Evolutionary conservation across 2,329 filamentous ascomycete genomes (phyloP).

Genomic region (Arthrobotrys iridis): DNA sequence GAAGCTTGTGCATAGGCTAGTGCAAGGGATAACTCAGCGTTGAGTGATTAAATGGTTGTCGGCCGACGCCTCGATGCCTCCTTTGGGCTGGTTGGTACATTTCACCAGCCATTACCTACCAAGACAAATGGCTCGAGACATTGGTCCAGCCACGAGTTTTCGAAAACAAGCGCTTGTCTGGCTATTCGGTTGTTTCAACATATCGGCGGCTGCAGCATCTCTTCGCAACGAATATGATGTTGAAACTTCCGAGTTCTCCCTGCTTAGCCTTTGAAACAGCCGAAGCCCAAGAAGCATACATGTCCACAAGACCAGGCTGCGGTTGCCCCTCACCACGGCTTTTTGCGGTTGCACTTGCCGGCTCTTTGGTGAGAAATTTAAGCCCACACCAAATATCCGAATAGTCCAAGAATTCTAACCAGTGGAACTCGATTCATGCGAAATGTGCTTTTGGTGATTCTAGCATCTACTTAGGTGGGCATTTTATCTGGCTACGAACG

Average conservation of each 20-base stretch:
- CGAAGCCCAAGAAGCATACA: slow-evolving; percentile 19
- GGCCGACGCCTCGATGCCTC: slow-evolving; percentile 34
- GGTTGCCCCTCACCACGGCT: slow-evolving; percentile 1
- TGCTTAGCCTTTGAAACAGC: slow-evolving; percentile 31
- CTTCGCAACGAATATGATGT: slow-evolving; percentile 28
- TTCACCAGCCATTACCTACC: slow-evolving; percentile 21
- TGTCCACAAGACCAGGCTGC: slow-evolving; percentile 19
- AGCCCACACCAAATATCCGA: background rate
- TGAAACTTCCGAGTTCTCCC: slow-evolving; percentile 44
- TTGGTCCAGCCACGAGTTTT: slow-evolving; percentile 9
- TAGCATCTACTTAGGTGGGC: too few species aligned
- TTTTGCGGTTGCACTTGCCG: slow-evolving; percentile 3
- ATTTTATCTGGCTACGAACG: too few species aligned
- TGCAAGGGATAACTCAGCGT: background rate
- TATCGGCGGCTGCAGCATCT: slow-evolving; percentile 16
- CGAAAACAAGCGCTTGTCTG: slow-evolving; percentile 37
- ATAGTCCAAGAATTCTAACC: background rate
- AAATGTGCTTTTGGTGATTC: too few species aligned
- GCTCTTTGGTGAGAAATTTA: background rate
- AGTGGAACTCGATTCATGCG: too few species aligned
- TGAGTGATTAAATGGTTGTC: slow-evolving; percentile 34
- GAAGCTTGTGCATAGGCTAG: slow-evolving; percentile 8
- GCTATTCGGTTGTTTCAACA: slow-evolving; percentile 35
- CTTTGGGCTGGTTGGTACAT: slow-evolving; percentile 3
- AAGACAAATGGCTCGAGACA: background rate